These are phyloP conservation scores for Cylindricascospora bacillispora DNA, from an alignment of 1,139 yeast genomes.

Conservation along the genomic window DNA sequence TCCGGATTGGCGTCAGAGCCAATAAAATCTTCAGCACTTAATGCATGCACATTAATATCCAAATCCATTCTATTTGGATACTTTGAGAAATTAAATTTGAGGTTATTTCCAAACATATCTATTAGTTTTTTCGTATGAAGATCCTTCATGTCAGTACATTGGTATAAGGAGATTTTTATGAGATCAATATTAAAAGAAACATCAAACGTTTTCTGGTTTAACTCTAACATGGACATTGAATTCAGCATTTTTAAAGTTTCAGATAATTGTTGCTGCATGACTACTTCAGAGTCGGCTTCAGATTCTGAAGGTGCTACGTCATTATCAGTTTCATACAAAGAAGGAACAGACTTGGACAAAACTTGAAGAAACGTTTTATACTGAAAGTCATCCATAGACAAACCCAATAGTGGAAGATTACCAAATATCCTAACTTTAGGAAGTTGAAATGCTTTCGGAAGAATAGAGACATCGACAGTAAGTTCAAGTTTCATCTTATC, in stretches of 20 bases:
- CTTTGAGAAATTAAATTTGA: constrained; percentile 47
- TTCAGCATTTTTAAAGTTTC: constrained; percentile 10
- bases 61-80: constrained; percentile 54
- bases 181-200: constrained; percentile 54
- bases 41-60: constrained; percentile 48
- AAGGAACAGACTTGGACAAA: constrained; percentile 59
- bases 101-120: constrained; percentile 57
- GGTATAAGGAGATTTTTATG: constrained; percentile 49
- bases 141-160: constrained; percentile 53
- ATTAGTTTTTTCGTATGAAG: constrained; percentile 56
- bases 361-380: constrained; percentile 78
- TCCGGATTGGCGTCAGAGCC: constrained; percentile 52
- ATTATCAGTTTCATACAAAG: constrained; percentile 28
- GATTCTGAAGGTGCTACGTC: constrained; percentile 9
- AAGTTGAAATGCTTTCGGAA: constrained; percentile 66
- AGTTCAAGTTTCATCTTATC: constrained; percentile 68
- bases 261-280: constrained; percentile 11
- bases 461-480: constrained; percentile 64
- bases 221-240: constrained; percentile 15
- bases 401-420: constrained; percentile 58
- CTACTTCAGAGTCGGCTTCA: constrained; percentile 17
- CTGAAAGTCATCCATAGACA: constrained; percentile 76
- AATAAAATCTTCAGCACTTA: constrained; percentile 63
- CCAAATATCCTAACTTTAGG: constrained; percentile 69
- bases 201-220: constrained; percentile 55